Evolutionary conservation across 805 yeast genomes (phyloP).

Genomic region (Saccharomycopsis vini): DNA sequence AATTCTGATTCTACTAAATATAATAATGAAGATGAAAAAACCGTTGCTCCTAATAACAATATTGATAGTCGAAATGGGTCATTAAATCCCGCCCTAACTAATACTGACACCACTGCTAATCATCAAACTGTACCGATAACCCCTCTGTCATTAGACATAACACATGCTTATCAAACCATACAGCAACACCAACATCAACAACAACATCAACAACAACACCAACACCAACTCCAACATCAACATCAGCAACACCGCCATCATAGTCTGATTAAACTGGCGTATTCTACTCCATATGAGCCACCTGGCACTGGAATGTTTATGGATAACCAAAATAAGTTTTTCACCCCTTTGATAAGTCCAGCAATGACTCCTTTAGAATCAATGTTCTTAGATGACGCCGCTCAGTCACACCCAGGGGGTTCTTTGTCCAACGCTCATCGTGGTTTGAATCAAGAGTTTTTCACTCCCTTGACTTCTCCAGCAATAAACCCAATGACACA

Average conservation of each 20-base stretch:
- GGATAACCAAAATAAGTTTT: slow-evolving; percentile 21
- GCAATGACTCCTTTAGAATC: slow-evolving; percentile 56
- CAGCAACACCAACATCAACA: not conserved
- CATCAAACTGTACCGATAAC: not conserved
- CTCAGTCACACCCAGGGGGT: too few relatives aligned
- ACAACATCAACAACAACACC: not conserved
- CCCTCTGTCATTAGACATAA: slow-evolving; percentile 1
- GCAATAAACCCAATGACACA: slow-evolving; percentile 47
- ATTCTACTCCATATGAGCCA: slow-evolving; percentile 1
- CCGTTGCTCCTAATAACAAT: too few relatives aligned
- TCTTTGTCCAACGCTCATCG: not conserved
- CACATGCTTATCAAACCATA: not conserved
- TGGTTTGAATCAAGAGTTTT: slow-evolving; percentile 43
- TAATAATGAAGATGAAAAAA: too few relatives aligned
- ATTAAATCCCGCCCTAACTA: too few relatives aligned
- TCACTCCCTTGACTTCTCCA: slow-evolving; percentile 74
- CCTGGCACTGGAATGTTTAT: not conserved
- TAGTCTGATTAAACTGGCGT: not conserved
- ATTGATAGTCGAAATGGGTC: too few relatives aligned
- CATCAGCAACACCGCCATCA: too few relatives aligned
- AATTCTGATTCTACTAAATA: not conserved
- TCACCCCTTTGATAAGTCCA: slow-evolving; percentile 73
- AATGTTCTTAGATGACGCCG: slow-evolving; percentile 8
- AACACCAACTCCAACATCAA: not conserved
- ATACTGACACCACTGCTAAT: not conserved